A percentile compares a stretch with the other conserved stretches of the same genome.
Evolutionary conservation across 192 early-diverging fungal genomes (phyloP).

Genomic region (Coemansia sp.): DNA sequence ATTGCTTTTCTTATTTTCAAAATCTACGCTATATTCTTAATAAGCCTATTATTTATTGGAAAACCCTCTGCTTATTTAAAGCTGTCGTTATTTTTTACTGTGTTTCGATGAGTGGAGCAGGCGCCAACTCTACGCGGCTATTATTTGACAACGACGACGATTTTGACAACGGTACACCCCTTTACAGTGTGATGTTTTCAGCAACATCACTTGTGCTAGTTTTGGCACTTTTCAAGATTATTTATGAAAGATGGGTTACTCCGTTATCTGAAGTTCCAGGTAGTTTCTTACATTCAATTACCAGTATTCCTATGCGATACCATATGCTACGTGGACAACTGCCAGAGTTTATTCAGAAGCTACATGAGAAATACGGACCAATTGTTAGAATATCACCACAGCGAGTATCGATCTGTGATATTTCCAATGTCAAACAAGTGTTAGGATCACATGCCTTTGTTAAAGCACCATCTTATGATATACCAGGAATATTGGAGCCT

Average conservation of each 20-base stretch:
- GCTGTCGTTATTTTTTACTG: not conserved
- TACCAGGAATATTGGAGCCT: slow-evolving; percentile 20
- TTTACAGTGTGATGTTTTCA: slow-evolving; percentile 40
- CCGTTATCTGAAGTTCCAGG: slow-evolving; percentile 39
- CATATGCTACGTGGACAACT: slow-evolving; percentile 46
- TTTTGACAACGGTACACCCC: slow-evolving; percentile 21
- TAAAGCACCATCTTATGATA: slow-evolving; percentile 40
- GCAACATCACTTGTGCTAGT: slow-evolving; percentile 15
- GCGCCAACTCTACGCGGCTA: slow-evolving; percentile 46
- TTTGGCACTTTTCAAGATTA: slow-evolving; percentile 35
- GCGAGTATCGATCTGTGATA: slow-evolving; percentile 35
- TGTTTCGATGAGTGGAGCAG: slow-evolving; percentile 40
- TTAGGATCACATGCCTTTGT: slow-evolving; percentile 30
- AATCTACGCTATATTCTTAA: not conserved
- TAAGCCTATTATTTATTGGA: not conserved
- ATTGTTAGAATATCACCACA: slow-evolving; percentile 47
- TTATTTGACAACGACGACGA: slow-evolving; percentile 50
- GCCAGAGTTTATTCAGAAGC: slow-evolving; percentile 17
- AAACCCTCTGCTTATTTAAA: not conserved
- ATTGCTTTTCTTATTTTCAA: slow-evolving; percentile 1
- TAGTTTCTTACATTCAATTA: slow-evolving; percentile 22
- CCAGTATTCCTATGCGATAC: slow-evolving; percentile 46
- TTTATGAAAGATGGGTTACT: slow-evolving; percentile 54
- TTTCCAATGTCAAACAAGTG: slow-evolving; percentile 21
- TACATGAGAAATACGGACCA: slow-evolving; percentile 31